Base-by-base conservation (phyloP, 306 rosid species). In the Rosa multiflora region DNA sequence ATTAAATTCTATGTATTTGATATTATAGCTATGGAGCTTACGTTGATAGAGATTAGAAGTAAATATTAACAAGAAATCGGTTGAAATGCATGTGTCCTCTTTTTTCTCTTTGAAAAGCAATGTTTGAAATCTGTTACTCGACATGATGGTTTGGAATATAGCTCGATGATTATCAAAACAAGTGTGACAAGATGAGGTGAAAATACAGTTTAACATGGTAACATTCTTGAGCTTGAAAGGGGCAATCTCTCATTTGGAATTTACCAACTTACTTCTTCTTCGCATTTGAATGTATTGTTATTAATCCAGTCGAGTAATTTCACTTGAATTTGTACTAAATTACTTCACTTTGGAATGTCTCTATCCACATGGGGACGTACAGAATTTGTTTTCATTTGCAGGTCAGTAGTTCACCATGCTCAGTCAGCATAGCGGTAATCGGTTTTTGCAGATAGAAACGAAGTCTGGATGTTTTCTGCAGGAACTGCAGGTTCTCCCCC, bases 401-500 rank as follows among this genome's bases (percentile, higher is more conserved):
- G 86, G 8, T 29, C 37, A 39, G 55, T 40, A 75, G 53, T 37
- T 85, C 78, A 64, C 32, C 77, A 90, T 90, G 96, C 79, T 83
- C 32, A 76, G 55, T 84, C 88, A 78, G 66, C 83, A 17, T 7
- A 76, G 70, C 56, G 61, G 76, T 52, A 73, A 87, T 76, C 90
- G 82, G 75, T 61, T 80, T 71, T 64, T 70, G 67, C 82, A 76
- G 29, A 85, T 82, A 81, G 92, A 89, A 85, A 89, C 87, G 76
- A 81, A 85, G 6, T 90, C 88, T 37, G 78, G 79, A 61, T 42
- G 80, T 67, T 83, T 88, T 78, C 90, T 92, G 10, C 80, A 90
- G 47, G 93, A 92, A 84, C 88, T 92, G 78, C 89, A 92, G 97
- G 97, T 92, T 84, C 58, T 70, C 35, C 37, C 14, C 3, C 17